Evolutionary conservation across 2,329 filamentous ascomycete genomes (phyloP).

Genomic region (Sclerotinia glacialis): DNA sequence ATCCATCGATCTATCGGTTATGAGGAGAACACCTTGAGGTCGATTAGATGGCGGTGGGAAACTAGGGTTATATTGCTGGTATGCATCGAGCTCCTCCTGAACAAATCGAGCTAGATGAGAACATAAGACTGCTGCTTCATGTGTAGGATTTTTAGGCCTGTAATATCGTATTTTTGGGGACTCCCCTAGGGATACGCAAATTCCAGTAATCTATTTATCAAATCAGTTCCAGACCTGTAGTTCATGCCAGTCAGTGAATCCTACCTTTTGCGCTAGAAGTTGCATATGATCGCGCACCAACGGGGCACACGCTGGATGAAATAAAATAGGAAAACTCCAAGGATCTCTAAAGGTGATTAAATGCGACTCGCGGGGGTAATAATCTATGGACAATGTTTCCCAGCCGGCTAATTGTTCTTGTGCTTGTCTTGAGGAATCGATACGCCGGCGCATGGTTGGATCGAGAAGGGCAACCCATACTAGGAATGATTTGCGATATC

Average conservation of each 20-base stretch:
- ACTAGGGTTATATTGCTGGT: conserved; percentile 77
- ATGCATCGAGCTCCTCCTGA: conserved; percentile 86
- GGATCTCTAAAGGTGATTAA: conserved; percentile 90
- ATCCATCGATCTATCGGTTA: conserved; percentile 93
- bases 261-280: conserved; percentile 80
- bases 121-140: conserved; percentile 86
- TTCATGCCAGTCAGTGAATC: conserved; percentile 5
- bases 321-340: conserved; percentile 91
- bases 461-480: conserved; percentile 82
- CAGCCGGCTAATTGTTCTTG: conserved; percentile 76
- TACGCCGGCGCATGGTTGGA: conserved; percentile 65
- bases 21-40: conserved; percentile 77
- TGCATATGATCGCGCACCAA: conserved; percentile 82
- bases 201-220: conserved; percentile 66
- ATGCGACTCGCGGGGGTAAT: conserved; percentile 85
- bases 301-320: conserved; percentile 84
- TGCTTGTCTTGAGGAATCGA: conserved; percentile 68
- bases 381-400: conserved; percentile 82
- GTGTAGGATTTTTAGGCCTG: conserved; percentile 66
- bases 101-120: conserved; percentile 86
- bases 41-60: conserved; percentile 79
- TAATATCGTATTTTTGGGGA: conserved; percentile 93
- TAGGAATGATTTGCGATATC: conserved; percentile 76
- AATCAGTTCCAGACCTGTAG: conserved; percentile 27
- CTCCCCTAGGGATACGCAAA: conserved; percentile 91